Percentiles rank a stretch among this genome's conserved stretches.
phyloP scores from a whole-genome alignment of 371 early-diverging fungal genomes.

The Mucor plumbeus region DNA sequence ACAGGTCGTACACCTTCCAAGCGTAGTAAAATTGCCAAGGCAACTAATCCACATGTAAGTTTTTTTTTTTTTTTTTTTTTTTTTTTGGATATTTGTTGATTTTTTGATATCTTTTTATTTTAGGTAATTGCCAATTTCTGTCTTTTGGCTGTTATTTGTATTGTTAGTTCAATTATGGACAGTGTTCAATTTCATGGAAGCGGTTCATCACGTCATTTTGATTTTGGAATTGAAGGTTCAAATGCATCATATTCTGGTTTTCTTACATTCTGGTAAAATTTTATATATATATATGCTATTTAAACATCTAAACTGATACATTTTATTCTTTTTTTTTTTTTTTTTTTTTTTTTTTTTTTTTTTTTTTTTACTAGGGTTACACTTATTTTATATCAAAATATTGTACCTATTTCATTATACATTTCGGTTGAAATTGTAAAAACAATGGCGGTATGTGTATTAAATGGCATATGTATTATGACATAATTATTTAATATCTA shows the following conservation, averaged over 20 bases:
- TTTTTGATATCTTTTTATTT: neutral
- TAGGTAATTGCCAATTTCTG: conserved; percentile 55
- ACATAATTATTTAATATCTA: conserved; percentile 3
- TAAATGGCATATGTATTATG: conserved; percentile 18
- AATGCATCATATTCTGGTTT: conserved; percentile 45
- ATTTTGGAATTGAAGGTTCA: conserved; percentile 42
- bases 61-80: too few relatives aligned
- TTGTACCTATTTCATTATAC: conserved; percentile 95
- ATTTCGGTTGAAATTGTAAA: conserved; percentile 96
- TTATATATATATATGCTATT: neutral
- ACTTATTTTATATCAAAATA: conserved; percentile 57
- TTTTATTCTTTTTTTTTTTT: conserved; percentile 21
- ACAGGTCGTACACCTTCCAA: conserved; percentile 93
- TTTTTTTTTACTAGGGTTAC: conserved; percentile 59
- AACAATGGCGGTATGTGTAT: conserved; percentile 59
- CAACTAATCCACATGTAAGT: conserved; percentile 89
- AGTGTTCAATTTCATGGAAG: conserved; percentile 56
- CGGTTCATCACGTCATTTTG: conserved; percentile 42
- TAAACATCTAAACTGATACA: neutral
- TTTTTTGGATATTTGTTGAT: too few relatives aligned
- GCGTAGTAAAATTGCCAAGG: conserved; percentile 91
- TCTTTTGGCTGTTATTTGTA: conserved; percentile 57
- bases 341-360: conserved; percentile 27
- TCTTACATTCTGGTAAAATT: conserved; percentile 50
- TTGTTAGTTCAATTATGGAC: conserved; percentile 68